Base-by-base conservation (phyloP, 352 stramenopile species). In the Globisporangium uncinulatum region DNA sequence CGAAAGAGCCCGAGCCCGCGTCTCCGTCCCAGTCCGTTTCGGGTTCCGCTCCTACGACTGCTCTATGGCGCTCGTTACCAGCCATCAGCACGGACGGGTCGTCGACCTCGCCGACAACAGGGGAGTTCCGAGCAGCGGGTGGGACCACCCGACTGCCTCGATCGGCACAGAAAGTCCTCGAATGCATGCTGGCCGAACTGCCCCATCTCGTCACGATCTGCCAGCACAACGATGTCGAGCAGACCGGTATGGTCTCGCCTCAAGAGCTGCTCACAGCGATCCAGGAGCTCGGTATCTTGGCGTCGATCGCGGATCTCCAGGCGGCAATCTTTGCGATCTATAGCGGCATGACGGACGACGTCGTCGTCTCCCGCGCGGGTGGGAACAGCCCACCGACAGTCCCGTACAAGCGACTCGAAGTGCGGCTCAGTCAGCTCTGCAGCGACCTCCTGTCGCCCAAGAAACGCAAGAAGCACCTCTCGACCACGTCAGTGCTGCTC, bases 101-200 rank as follows among this genome's bases (percentile, higher is more conserved):
- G 0, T 13, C 37, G 13, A 46, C 34, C 1, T 42, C 57, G 4
- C 42, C 41, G 21, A 43, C 54, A 14, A 19, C 19, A 1, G 11
- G 20, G 32, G 24, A 29, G 4, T 29, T 29, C 24, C 14, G 46
- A 24, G 17, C 21, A 20, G 0, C 51, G 34, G 34, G 7, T 39
- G 34, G 34, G 34, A 39, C 34, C 34, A 13, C 34, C 7, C 34
- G 51, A 2, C 37, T 63, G 21, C 21, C 74, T 31, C 78, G 80
- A 0, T 83, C 80, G 1, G 80, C 86, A 4, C 80, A 91, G 51
- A 91, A 91, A 53, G 71, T 88, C 34, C 63, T 89, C 10, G 80
- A 91, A 44, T 74, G 67, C 41, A 86, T 91, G 78, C 54, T 89
- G 10, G 46, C 72, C 1, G 64, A 86, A 9, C 57, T 82, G 7